These are phyloP conservation scores for Tylopilus intermedius DNA, from an alignment of 768 basidiomycete genomes.

Conservation along the genomic window DNA sequence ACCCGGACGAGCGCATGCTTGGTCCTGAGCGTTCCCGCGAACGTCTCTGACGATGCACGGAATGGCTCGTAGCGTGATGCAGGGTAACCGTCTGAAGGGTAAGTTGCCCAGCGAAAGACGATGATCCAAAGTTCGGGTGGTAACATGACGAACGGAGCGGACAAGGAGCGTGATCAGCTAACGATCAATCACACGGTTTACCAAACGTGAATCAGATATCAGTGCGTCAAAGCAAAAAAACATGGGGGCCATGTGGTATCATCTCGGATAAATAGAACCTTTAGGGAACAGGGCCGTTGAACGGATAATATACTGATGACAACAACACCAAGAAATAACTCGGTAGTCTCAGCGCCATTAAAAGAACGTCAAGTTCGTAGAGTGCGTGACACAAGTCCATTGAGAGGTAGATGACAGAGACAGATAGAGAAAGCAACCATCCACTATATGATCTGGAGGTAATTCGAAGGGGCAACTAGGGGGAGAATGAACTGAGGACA, in stretches of 20 bases:
- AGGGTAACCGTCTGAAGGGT: slow-evolving; percentile 24
- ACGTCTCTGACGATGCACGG: slow-evolving; percentile 30
- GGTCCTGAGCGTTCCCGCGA: slow-evolving; percentile 30
- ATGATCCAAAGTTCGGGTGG: slow-evolving; percentile 54
- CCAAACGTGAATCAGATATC: slow-evolving; percentile 1
- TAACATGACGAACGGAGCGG: slow-evolving; percentile 21
- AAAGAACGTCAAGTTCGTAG: slow-evolving; percentile 31
- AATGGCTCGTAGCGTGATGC: slow-evolving; percentile 45
- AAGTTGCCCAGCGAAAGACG: slow-evolving; percentile 44
- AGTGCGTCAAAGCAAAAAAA: slow-evolving; percentile 12
- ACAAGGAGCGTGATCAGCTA: not conserved
- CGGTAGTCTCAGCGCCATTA: slow-evolving; percentile 23
- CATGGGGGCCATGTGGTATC: slow-evolving; percentile 30
- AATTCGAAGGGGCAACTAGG: slow-evolving; percentile 80
- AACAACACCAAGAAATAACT: slow-evolving; percentile 22
- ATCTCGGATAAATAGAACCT: slow-evolving; percentile 28
- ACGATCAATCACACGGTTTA: slow-evolving; percentile 5
- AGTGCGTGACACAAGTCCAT: slow-evolving; percentile 25
- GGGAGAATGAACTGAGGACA: slow-evolving; percentile 10
- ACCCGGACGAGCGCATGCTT: slow-evolving; percentile 46
- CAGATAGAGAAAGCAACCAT: slow-evolving; percentile 10
- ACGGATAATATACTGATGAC: slow-evolving; percentile 30
- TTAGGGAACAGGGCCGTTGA: slow-evolving; percentile 10
- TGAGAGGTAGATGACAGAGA: slow-evolving; percentile 8
- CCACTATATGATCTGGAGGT: slow-evolving; percentile 70